Conservation (phyloP, 1,139 yeast species). For the Tardiomyces blankii region DNA sequence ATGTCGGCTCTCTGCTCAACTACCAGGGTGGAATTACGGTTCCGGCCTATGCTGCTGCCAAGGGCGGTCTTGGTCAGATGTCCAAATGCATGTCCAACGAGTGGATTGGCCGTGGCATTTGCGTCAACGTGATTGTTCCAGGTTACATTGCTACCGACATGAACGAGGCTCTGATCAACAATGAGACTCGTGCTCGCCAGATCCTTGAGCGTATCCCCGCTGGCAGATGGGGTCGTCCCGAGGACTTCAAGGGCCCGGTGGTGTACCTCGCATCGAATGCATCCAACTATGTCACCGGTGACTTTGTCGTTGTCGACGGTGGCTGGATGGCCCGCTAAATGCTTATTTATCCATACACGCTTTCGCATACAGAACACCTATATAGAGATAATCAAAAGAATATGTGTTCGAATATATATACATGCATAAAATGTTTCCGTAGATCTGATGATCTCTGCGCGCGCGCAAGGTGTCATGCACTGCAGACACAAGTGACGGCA, state of each 20-base stretch:
- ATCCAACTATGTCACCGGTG: conserved; percentile 43
- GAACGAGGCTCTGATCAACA: conserved; percentile 30
- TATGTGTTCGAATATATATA: no score
- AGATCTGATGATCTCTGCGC: no score
- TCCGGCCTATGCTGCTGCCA: conserved; percentile 43
- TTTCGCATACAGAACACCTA: no score
- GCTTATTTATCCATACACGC: neutral
- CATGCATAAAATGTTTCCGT: no score
- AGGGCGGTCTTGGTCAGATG: conserved; percentile 39
- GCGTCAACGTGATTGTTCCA: conserved; percentile 46
- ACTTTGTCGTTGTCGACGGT: conserved; percentile 44
- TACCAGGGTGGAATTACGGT: conserved; percentile 34
- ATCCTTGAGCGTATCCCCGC: conserved; percentile 38
- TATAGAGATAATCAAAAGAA: no score
- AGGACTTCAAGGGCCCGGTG: conserved; percentile 45
- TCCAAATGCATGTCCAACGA: conserved; percentile 43
- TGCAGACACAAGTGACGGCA: no score
- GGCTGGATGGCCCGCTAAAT: conserved; percentile 38
- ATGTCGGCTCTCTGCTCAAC: conserved; percentile 45
- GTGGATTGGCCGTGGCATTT: conserved; percentile 40
- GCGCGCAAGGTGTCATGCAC: no score
- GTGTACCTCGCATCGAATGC: conserved; percentile 42
- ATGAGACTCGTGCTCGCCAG: conserved; percentile 25
- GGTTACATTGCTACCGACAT: conserved; percentile 45
- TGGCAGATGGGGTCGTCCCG: conserved; percentile 41